A percentile compares a stretch with the other conserved stretches of the same genome.
Evolutionary conservation across 2,329 filamentous ascomycete species (phyloP).

Genomic region (Thelonectria olida): DNA sequence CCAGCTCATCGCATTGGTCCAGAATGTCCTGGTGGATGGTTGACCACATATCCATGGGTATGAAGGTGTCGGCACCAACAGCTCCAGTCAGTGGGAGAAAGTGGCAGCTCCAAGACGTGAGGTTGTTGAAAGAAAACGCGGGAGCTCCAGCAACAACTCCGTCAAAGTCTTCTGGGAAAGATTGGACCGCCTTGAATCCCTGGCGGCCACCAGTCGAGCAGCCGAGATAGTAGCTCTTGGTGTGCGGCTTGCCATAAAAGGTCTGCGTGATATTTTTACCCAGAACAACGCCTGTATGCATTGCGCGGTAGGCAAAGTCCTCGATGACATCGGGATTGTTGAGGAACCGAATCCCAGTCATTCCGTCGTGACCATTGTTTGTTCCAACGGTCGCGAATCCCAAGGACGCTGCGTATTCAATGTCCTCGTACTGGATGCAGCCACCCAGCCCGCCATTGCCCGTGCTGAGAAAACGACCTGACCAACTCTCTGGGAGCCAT

Average conservation of each 20-base stretch:
- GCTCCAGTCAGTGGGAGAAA: not conserved
- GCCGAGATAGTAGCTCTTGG: constrained; percentile 64
- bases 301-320: constrained; percentile 45
- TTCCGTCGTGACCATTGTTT: constrained; percentile 60
- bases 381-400: constrained; percentile 56
- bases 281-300: constrained; percentile 27
- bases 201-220: constrained; percentile 69
- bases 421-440: constrained; percentile 56
- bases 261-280: constrained; percentile 3
- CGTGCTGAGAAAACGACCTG: constrained; percentile 55
- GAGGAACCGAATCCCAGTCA: constrained; percentile 37
- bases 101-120: constrained; percentile 30
- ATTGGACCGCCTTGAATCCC: constrained; percentile 62
- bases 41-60: not conserved
- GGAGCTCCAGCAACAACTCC: constrained; percentile 56
- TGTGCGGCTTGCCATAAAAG: constrained; percentile 51
- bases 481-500: constrained; percentile 57
- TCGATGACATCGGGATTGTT: constrained; percentile 47
- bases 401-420: constrained; percentile 51
- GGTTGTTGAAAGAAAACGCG: constrained; percentile 56
- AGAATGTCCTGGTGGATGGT: not conserved
- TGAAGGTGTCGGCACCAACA: not conserved
- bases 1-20: not conserved
- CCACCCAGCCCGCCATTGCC: constrained; percentile 58
- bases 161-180: constrained; percentile 66